Evolutionary conservation across 768 basidiomycete species (phyloP).

Genomic region (Leccinum broughii): DNA sequence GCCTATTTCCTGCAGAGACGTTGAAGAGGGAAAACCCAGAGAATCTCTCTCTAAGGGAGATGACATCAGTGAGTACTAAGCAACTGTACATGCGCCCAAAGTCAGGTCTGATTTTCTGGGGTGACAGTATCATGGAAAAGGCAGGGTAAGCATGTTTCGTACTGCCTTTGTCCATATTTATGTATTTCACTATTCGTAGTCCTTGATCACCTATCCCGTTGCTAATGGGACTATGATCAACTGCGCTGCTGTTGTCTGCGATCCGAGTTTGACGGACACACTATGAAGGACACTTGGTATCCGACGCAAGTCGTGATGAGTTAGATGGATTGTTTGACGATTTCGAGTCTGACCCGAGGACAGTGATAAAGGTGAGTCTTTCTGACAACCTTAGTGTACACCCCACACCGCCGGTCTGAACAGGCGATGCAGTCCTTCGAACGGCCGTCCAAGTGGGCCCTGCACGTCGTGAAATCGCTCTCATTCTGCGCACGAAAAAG

Average conservation of each 20-base stretch:
- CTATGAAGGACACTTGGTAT: slow-evolving; percentile 22
- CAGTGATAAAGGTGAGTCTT: slow-evolving; percentile 28
- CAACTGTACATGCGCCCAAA: not conserved
- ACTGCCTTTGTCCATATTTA: not conserved
- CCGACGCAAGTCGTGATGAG: slow-evolving; percentile 33
- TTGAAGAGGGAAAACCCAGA: slow-evolving; percentile 28
- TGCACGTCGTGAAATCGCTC: slow-evolving; percentile 44
- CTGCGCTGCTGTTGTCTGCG: slow-evolving; percentile 31
- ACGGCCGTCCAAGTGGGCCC: slow-evolving; percentile 42
- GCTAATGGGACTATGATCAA: slow-evolving; percentile 38
- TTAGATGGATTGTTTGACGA: slow-evolving; percentile 26
- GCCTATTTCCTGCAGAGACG: slow-evolving; percentile 35
- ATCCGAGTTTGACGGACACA: slow-evolving; percentile 30
- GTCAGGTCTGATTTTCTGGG: slow-evolving; percentile 12
- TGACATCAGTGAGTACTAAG: slow-evolving; percentile 22
- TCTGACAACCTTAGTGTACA: not conserved
- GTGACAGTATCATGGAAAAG: not conserved
- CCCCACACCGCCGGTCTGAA: not conserved
- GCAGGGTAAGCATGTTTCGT: not conserved
- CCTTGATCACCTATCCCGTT: slow-evolving; percentile 42
- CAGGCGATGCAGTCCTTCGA: slow-evolving; percentile 32
- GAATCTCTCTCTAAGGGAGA: slow-evolving; percentile 17
- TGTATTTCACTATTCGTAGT: slow-evolving; percentile 28
- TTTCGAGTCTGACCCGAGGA: slow-evolving; percentile 39
- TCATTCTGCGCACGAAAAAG: slow-evolving; percentile 39